Percentiles rank a stretch among this genome's conserved stretches.
These are phyloP conservation scores for Dryas drummondii DNA, from an alignment of 306 rosid species.

Conservation along the genomic window DNA sequence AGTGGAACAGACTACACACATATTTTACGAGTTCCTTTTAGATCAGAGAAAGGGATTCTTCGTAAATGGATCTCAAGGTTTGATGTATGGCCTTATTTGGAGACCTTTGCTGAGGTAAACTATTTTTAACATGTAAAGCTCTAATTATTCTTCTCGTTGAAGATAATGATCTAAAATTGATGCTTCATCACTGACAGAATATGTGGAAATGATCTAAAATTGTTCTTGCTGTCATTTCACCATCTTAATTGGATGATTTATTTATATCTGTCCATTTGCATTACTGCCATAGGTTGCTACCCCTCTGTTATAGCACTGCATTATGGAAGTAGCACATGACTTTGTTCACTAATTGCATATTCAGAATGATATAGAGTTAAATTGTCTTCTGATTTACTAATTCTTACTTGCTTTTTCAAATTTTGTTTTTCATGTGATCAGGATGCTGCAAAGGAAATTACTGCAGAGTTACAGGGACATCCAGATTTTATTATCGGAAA, in stretches of 20 bases:
- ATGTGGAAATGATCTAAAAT: background rate
- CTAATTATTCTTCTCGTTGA: conserved; percentile 9
- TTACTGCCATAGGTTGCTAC: background rate
- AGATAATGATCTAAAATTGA: conserved; percentile 8
- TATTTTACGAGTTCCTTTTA: conserved; percentile 79
- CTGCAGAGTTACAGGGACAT: conserved; percentile 71
- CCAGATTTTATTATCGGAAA: conserved; percentile 95
- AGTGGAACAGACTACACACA: conserved; percentile 77
- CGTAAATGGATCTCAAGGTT: conserved; percentile 74
- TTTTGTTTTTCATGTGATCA: conserved; percentile 37
- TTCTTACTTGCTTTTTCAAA: background rate
- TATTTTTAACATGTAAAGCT: conserved; percentile 1
- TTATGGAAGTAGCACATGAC: conserved; percentile 9
- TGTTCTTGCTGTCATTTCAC: background rate
- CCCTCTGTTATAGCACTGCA: background rate
- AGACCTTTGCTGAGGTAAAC: conserved; percentile 83
- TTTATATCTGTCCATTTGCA: background rate
- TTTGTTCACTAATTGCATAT: background rate
- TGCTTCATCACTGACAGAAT: background rate
- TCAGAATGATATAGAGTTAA: background rate
- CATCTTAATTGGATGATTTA: background rate
- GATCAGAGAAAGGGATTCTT: conserved; percentile 52
- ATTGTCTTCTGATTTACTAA: background rate
- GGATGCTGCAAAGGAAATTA: conserved; percentile 82
- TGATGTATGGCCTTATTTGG: conserved; percentile 32